phyloP scores from a whole-genome alignment of 108 stramenopile genomes.

The Skeletonema marinoi region DNA sequence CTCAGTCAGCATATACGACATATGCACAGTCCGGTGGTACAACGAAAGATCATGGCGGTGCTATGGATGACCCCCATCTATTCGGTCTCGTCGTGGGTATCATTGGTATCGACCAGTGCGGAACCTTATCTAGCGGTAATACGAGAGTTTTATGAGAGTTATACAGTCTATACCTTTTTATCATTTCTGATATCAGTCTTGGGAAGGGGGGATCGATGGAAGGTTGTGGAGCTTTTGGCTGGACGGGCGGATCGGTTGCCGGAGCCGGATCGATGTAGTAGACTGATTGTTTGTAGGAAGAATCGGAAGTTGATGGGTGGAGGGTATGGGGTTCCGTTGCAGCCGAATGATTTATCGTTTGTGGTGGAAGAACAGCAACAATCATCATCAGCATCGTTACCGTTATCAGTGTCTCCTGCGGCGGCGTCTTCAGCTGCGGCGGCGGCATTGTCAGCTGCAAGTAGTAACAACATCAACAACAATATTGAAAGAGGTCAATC shows the following conservation, averaged over 20 bases:
- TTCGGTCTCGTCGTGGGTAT: conserved; percentile 70
- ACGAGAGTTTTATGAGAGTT: conserved; percentile 79
- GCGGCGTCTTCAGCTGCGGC: not conserved
- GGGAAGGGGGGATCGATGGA: conserved; percentile 51
- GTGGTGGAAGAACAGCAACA: not conserved
- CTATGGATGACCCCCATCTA: conserved; percentile 94
- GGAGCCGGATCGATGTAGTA: conserved; percentile 28
- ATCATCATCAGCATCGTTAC: not conserved
- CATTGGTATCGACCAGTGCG: conserved; percentile 58
- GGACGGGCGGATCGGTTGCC: conserved; percentile 32
- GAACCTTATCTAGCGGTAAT: conserved; percentile 73
- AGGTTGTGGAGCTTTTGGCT: conserved; percentile 40
- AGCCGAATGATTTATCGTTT: not conserved
- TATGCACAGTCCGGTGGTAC: conserved; percentile 78
- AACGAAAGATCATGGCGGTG: conserved; percentile 85
- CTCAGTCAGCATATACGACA: conserved; percentile 78
- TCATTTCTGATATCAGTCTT: conserved; percentile 49
- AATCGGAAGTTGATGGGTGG: not conserved
- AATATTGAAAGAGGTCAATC: no score
- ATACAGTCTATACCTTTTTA: conserved; percentile 60
- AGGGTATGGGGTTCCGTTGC: not conserved
- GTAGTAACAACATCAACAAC: no score
- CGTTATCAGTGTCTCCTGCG: not conserved
- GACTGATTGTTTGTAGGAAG: not conserved
- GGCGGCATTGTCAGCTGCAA: no score